Conservation (phyloP, 306 rosid genomes). For the Astragalus membranaceus region DNA sequence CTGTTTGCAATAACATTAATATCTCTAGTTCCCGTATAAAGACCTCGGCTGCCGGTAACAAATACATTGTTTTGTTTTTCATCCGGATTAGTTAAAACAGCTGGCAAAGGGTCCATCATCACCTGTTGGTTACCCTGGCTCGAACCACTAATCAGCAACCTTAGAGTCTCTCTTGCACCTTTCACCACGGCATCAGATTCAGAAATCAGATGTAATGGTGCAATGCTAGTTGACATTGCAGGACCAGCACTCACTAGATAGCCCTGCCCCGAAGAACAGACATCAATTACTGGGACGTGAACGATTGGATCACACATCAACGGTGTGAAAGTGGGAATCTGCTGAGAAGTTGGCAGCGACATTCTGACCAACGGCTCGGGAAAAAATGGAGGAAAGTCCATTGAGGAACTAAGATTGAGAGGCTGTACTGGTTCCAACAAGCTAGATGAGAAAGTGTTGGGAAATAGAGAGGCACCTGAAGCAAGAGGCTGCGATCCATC, state of each 20-base stretch:
- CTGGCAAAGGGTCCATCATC: constrained; percentile 61
- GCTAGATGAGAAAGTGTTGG: constrained; percentile 43
- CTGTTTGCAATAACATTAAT: constrained; percentile 64
- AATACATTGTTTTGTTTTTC: constrained; percentile 44
- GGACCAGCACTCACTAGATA: constrained; percentile 92
- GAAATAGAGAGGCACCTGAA: constrained; percentile 60
- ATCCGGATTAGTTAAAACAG: constrained; percentile 50
- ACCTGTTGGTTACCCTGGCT: constrained; percentile 55
- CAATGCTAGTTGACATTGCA: constrained; percentile 57
- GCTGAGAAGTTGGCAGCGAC: constrained; percentile 66
- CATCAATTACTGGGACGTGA: constrained; percentile 81
- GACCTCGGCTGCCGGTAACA: constrained; percentile 76
- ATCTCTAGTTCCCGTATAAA: constrained; percentile 65
- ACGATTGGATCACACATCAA: constrained; percentile 91
- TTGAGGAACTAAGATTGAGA: constrained; percentile 35
- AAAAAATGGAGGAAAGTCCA: constrained; percentile 73
- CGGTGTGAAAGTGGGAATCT: constrained; percentile 85
- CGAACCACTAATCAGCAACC: constrained; percentile 75
- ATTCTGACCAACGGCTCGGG: constrained; percentile 71
- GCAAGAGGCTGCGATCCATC: constrained; percentile 40
- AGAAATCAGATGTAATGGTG: constrained; percentile 69
- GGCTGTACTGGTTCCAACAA: constrained; percentile 55
- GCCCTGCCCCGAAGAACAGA: constrained; percentile 93
- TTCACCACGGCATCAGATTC: constrained; percentile 69
- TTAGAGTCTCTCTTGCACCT: constrained; percentile 89